Percentiles rank a stretch among this genome's conserved stretches.
phyloP scores from a whole-genome alignment of 495 filamentous ascomycete genomes.

The Sordaria brevicollis region DNA sequence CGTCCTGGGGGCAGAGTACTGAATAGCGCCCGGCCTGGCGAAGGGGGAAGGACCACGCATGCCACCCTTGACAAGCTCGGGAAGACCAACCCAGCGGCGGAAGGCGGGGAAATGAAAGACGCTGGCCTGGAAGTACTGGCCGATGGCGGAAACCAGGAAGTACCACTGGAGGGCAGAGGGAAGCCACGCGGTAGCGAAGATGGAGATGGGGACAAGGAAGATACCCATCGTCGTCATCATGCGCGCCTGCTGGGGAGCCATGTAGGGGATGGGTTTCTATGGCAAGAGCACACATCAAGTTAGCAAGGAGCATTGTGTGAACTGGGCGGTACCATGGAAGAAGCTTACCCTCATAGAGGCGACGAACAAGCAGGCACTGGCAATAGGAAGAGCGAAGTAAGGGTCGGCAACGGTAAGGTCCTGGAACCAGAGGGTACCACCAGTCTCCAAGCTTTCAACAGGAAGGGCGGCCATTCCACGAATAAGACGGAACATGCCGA shows the following conservation, averaged over 20 bases:
- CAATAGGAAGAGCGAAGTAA: conserved; percentile 56
- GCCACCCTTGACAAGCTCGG: conserved; percentile 25
- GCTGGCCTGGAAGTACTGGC: conserved; percentile 48
- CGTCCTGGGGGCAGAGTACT: conserved; percentile 19
- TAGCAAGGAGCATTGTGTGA: not conserved
- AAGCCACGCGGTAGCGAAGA: conserved; percentile 51
- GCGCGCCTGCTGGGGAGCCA: conserved; percentile 22
- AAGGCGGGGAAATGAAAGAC: conserved; percentile 40
- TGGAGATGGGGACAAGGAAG: conserved; percentile 49
- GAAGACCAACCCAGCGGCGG: conserved; percentile 40
- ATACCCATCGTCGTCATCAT: conserved; percentile 43
- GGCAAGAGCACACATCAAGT: not conserved
- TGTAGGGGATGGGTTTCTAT: conserved; percentile 25
- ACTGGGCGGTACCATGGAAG: not conserved
- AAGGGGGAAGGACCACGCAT: not conserved
- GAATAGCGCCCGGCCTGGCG: conserved; percentile 1
- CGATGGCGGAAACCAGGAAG: conserved; percentile 48
- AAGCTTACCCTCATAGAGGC: conserved; percentile 47
- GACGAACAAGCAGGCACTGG: conserved; percentile 39
- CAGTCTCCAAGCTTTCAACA: conserved; percentile 63
- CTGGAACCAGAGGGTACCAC: conserved; percentile 63
- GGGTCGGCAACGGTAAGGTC: conserved; percentile 77
- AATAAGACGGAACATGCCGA: conserved; percentile 69
- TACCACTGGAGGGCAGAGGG: conserved; percentile 64
- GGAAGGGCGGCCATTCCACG: conserved; percentile 65